phyloP scores from a whole-genome alignment of 73 alveolate species.

The Paramecium tetraurelia region DNA sequence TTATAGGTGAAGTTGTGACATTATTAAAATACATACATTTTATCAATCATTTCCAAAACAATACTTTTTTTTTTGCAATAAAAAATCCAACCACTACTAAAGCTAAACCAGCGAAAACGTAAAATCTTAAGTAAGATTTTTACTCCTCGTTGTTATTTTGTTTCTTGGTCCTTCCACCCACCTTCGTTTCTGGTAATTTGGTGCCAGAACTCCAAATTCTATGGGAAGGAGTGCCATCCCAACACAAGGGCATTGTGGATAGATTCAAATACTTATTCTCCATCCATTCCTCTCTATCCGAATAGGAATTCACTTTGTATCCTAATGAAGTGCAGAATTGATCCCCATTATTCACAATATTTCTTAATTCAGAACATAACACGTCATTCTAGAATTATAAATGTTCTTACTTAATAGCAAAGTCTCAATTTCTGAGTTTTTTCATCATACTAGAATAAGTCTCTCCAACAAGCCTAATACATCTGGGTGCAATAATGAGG shows the following conservation, averaged over 20 bases:
- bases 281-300: neutral
- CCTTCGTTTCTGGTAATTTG: neutral
- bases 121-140: neutral
- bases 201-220: neutral
- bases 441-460: slow-evolving; percentile 27
- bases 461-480: neutral
- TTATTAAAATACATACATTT: neutral
- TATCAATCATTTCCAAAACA: neutral
- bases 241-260: neutral
- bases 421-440: slow-evolving; percentile 16
- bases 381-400: neutral
- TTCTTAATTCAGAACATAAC: slow-evolving; percentile 4
- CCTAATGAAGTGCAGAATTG: neutral
- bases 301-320: neutral
- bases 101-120: neutral
- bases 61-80: neutral
- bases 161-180: neutral
- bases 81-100: neutral
- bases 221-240: slow-evolving; percentile 7
- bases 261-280: slow-evolving; percentile 8
- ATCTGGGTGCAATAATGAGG: neutral
- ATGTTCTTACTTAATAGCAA: neutral
- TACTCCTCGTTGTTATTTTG: neutral
- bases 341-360: neutral
- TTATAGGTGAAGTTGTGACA: neutral